Percentiles rank a stretch among this genome's conserved stretches.
Evolutionary conservation across 2,329 filamentous ascomycete genomes (phyloP).

Genomic region (Cytospora chrysosperma): DNA sequence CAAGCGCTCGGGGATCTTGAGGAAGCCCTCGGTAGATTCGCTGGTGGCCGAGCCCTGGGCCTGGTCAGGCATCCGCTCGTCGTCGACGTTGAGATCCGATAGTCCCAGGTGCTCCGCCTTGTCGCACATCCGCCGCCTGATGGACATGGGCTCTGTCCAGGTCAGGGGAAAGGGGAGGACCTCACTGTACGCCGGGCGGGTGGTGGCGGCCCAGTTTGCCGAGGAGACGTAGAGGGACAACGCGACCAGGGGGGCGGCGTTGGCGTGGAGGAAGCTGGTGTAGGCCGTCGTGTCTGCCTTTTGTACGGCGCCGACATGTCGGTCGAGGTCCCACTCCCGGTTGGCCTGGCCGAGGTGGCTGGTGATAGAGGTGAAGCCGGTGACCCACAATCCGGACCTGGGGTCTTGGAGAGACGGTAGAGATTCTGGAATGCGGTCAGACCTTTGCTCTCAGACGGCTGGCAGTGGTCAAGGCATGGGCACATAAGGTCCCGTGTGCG

Average conservation of each 20-base stretch:
- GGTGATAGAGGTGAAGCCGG: conserved; percentile 62
- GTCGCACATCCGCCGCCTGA: conserved; percentile 68
- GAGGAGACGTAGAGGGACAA: conserved; percentile 88
- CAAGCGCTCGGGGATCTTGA: conserved; percentile 45
- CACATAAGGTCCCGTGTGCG: conserved; percentile 4
- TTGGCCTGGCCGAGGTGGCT: conserved; percentile 47
- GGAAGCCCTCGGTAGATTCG: conserved; percentile 31
- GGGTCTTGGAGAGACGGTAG: conserved; percentile 56
- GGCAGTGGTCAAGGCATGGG: conserved; percentile 6
- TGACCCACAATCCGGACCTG: conserved; percentile 50
- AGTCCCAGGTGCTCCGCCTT: conserved; percentile 71
- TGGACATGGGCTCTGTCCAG: conserved; percentile 76
- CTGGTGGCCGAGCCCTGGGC: conserved; percentile 32
- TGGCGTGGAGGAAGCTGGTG: conserved; percentile 69
- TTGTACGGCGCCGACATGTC: conserved; percentile 39
- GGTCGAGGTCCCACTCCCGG: conserved; percentile 39
- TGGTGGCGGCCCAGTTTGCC: conserved; percentile 77
- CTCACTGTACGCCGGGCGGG: conserved; percentile 75
- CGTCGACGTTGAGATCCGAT: conserved; percentile 61
- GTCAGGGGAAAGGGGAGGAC: conserved; percentile 85
- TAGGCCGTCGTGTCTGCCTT: conserved; percentile 51
- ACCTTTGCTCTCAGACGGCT: conserved; percentile 3
- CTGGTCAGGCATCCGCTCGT: conserved; percentile 30
- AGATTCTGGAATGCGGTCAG: conserved; percentile 41
- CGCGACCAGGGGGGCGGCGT: conserved; percentile 76